phyloP scores from a whole-genome alignment of 2,329 filamentous ascomycete species.

The Decorospora gaudefroyi region DNA sequence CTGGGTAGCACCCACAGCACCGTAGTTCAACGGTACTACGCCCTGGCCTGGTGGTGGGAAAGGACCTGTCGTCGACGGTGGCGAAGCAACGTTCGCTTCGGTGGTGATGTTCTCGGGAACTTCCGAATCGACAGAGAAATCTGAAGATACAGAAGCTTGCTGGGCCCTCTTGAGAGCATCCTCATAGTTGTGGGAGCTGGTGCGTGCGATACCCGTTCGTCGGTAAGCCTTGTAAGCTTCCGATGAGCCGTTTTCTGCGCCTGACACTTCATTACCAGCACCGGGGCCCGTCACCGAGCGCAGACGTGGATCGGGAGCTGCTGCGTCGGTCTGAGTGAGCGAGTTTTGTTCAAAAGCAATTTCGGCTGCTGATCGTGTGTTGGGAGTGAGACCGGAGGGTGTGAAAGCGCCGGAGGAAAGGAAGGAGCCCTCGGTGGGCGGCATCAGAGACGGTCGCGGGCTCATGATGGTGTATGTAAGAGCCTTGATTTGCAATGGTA shows the following conservation, averaged over 20 bases:
- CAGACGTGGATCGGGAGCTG: constrained; percentile 37
- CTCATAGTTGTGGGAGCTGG: constrained; percentile 42
- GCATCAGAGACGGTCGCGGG: constrained; percentile 24
- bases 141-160: constrained; percentile 31
- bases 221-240: constrained; percentile 41
- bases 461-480: constrained; percentile 19
- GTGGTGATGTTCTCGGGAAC: constrained; percentile 18
- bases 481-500: too few species aligned
- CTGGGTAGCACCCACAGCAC: constrained; percentile 28
- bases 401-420: constrained; percentile 28
- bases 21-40: constrained; percentile 41
- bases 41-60: constrained; percentile 41
- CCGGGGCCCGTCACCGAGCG: constrained; percentile 8
- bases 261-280: constrained; percentile 7
- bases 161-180: constrained; percentile 31
- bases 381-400: constrained; percentile 44
- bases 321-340: constrained; percentile 44
- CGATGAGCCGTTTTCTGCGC: constrained; percentile 11
- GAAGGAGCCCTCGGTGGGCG: constrained; percentile 26
- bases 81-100: constrained; percentile 19
- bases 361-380: constrained; percentile 44
- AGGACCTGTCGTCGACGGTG: constrained; percentile 18
- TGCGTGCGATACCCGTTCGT: constrained; percentile 28
- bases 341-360: constrained; percentile 41
- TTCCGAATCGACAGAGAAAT: constrained; percentile 27